These are phyloP conservation scores for Apiospora kogelbergensis DNA, from an alignment of 2,329 filamentous ascomycete species.

Conservation along the genomic window DNA sequence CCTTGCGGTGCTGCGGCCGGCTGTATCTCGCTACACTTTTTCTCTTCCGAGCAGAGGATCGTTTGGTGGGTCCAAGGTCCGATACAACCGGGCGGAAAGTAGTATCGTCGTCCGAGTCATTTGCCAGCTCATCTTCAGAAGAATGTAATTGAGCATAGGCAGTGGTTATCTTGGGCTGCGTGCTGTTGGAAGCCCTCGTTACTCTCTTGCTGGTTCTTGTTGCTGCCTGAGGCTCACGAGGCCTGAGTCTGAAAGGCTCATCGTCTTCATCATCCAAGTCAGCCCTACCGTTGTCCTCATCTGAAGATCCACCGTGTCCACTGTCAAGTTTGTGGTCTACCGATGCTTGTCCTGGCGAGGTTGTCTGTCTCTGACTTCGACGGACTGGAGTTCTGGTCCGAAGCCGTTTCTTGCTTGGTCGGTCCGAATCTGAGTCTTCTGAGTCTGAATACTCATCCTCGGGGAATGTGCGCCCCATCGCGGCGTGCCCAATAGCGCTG, in stretches of 20 bases:
- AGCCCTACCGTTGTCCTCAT: neutral
- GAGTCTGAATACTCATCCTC: neutral
- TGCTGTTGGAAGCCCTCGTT: conserved; percentile 10
- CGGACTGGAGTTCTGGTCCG: conserved; percentile 5
- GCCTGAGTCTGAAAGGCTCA: neutral
- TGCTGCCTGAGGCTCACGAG: neutral
- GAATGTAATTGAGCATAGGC: conserved; percentile 12
- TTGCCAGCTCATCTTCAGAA: conserved; percentile 33
- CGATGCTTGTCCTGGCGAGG: conserved; percentile 12
- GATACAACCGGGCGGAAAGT: conserved; percentile 24
- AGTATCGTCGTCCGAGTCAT: conserved; percentile 19
- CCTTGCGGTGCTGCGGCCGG: conserved; percentile 17
- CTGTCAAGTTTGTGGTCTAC: neutral
- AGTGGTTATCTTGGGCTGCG: neutral
- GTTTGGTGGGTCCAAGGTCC: conserved; percentile 24
- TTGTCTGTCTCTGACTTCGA: conserved; percentile 13
- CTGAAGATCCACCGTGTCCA: neutral
- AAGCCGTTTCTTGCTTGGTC: neutral
- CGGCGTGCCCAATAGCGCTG: neutral
- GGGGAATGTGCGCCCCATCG: neutral
- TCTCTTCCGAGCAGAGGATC: conserved; percentile 21
- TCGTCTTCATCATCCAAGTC: neutral
- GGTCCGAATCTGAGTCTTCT: neutral
- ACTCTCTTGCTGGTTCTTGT: neutral
- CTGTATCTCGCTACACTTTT: conserved; percentile 18